Base-by-base conservation (phyloP, 2,329 filamentous ascomycete genomes). In the Huntiella omanensis region DNA sequence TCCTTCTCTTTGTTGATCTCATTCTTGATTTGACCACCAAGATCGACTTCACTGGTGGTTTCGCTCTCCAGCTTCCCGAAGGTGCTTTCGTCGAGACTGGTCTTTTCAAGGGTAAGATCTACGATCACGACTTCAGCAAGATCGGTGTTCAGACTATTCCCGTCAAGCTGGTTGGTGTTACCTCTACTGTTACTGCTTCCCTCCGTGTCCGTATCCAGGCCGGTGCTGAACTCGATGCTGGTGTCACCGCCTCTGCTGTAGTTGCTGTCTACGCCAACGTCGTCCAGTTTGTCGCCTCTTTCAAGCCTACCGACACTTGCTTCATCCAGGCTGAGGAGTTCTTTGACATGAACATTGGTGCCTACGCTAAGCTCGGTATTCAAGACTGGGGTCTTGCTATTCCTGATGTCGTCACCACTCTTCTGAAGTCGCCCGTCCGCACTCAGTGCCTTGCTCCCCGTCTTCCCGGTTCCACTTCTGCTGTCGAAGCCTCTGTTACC, bases 151-250 rank as follows among this genome's bases (percentile, higher is more conserved):
- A 67, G 49, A 62, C 66, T 49, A 59, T 70, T 10, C 69, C 69
- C 1, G 61, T 73, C 16, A 62, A 58, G 1, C 60, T 73, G 46
- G 57, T 62, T 52, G 64, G 63, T 38, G 65, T 65, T n/a, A 63
- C 61, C 46, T 64, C 64, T 3, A 59, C 64, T 33, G 58, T 75
- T 32, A 60, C 64, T 36, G 69, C 69, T 15, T 61, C 65, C 36
- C 64, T 75, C 8, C 68, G 68, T 15, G 58, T 75, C 4, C 67
- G 68, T 45, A 59, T 66, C 2, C 63, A 70, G 53, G 62, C 65
- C 39, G 67, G 62, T 38, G 55, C 64, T 12, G 53, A 58, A 28
- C 58, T 63, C 12, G 58, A 60, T 1, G 51, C 64, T 3, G 22
- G 22, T 28, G 52, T 62, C 50, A 60, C 61, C 38, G 60, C 66